Percentiles rank a stretch among this genome's conserved stretches.
phyloP scores from a whole-genome alignment of 768 basidiomycete species.

The Xerocomus potaroensis region DNA sequence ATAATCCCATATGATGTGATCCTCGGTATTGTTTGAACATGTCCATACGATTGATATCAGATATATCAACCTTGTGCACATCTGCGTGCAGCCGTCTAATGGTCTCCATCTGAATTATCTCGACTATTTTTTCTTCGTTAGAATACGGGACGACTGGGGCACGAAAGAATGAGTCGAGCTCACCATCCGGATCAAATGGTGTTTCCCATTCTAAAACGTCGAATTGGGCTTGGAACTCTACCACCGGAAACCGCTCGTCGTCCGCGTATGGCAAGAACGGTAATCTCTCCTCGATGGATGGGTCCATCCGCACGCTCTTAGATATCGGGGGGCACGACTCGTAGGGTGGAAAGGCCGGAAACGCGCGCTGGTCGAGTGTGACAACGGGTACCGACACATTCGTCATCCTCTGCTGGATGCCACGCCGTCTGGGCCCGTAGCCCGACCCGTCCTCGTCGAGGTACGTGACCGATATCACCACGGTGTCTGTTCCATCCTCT shows the following conservation, averaged over 20 bases:
- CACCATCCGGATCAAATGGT: constrained; percentile 48
- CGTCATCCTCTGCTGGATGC: neutral
- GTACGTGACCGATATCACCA: constrained; percentile 9
- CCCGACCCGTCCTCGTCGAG: neutral
- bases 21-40: constrained; percentile 27
- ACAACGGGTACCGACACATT: constrained; percentile 12
- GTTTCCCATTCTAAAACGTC: constrained; percentile 33
- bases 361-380: constrained; percentile 7
- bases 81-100: constrained; percentile 36
- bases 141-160: neutral
- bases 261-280: constrained; percentile 48
- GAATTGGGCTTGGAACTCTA: constrained; percentile 28
- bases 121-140: constrained; percentile 33
- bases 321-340: constrained; percentile 45
- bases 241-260: constrained; percentile 35
- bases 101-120: constrained; percentile 46
- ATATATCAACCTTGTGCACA: constrained; percentile 25
- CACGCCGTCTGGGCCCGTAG: neutral
- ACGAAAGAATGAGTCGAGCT: constrained; percentile 16
- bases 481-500: neutral
- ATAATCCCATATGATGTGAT: constrained; percentile 32
- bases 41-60: constrained; percentile 34
- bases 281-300: neutral
- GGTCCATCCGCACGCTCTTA: constrained; percentile 24
- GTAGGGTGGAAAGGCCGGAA: constrained; percentile 31